Percentiles rank a stretch among this genome's conserved stretches.
Evolutionary conservation across 108 stramenopile species (phyloP).

Genomic region (Cyclotella baltica): DNA sequence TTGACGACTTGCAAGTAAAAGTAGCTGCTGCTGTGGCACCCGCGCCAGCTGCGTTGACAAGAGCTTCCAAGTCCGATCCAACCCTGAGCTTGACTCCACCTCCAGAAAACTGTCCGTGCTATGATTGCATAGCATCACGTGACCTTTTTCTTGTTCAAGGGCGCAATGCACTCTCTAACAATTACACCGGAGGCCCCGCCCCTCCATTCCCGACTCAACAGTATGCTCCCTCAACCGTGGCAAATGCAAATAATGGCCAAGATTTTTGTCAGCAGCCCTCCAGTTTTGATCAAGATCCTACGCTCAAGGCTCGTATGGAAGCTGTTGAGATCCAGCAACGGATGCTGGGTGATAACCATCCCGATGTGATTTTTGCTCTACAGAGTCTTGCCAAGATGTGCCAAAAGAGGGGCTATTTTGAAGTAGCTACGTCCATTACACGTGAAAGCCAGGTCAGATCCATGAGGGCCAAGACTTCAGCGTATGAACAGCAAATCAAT

Average conservation of each 20-base stretch:
- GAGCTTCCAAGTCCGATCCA: constrained; percentile 14
- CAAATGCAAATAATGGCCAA: background rate
- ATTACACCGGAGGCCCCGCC: background rate
- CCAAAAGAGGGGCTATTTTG: constrained; percentile 33
- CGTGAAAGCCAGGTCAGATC: constrained; percentile 36
- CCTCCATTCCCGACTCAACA: background rate
- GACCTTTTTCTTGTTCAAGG: background rate
- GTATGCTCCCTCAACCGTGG: background rate
- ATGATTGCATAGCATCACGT: background rate
- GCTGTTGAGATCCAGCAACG: constrained; percentile 53
- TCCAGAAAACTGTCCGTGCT: background rate
- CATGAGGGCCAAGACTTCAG: constrained; percentile 19
- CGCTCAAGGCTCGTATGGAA: constrained; percentile 47
- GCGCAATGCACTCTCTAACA: background rate
- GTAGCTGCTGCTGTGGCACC: background rate
- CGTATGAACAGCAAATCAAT: constrained; percentile 6
- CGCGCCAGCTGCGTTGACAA: background rate
- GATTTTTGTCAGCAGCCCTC: background rate
- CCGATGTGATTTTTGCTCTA: constrained; percentile 62
- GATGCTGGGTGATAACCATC: constrained; percentile 49
- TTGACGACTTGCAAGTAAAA: background rate
- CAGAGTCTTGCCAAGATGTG: constrained; percentile 43
- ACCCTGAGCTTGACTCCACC: background rate
- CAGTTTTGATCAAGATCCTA: constrained; percentile 14
- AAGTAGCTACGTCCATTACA: constrained; percentile 22